Percentiles rank a stretch among this genome's conserved stretches.
phyloP scores from a whole-genome alignment of 2,329 filamentous ascomycete species.

The Phyllosticta citriasiana region DNA sequence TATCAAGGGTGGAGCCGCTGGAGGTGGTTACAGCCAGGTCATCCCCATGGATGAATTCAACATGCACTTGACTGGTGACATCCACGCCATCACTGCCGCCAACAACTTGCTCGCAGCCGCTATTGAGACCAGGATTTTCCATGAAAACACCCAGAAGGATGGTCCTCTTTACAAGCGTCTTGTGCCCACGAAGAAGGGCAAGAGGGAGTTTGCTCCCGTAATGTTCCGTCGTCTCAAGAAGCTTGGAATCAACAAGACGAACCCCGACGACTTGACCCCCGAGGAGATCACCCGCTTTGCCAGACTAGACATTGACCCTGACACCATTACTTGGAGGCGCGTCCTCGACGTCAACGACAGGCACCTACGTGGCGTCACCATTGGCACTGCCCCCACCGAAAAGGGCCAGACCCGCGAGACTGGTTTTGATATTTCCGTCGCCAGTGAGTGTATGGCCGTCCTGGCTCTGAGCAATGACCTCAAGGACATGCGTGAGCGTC shows the following conservation, averaged over 20 bases:
- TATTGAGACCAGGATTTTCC: slow-evolving; percentile 96
- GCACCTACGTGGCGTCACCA: slow-evolving; percentile 78
- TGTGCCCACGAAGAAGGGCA: slow-evolving; percentile 82
- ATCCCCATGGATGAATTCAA: slow-evolving; percentile 99
- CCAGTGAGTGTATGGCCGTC: slow-evolving; percentile 97
- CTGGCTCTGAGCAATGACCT: slow-evolving; percentile 85
- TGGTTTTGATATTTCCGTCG: slow-evolving; percentile 95
- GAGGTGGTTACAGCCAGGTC: slow-evolving; percentile 96
- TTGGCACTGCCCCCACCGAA: slow-evolving; percentile 82
- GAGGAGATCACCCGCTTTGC: slow-evolving; percentile 85
- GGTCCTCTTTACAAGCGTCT: slow-evolving; percentile 77
- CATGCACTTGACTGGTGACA: slow-evolving; percentile 92
- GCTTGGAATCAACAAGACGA: slow-evolving; percentile 88
- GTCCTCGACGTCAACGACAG: slow-evolving; percentile 97
- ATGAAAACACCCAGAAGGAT: slow-evolving; percentile 92
- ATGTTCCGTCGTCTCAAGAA: slow-evolving; percentile 94
- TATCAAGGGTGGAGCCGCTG: slow-evolving; percentile 96
- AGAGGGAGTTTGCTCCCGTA: slow-evolving; percentile 73
- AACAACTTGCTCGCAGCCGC: slow-evolving; percentile 96
- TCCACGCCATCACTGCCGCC: slow-evolving; percentile 91
- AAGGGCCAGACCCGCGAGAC: slow-evolving; percentile 82
- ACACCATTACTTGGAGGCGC: slow-evolving; percentile 93
- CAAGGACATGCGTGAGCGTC: slow-evolving; percentile 79
- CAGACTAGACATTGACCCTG: slow-evolving; percentile 90
- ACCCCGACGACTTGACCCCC: slow-evolving; percentile 79